These are phyloP conservation scores for Silybum marianum DNA, from an alignment of 129 eudicot genomes.

Conservation along the genomic window DNA sequence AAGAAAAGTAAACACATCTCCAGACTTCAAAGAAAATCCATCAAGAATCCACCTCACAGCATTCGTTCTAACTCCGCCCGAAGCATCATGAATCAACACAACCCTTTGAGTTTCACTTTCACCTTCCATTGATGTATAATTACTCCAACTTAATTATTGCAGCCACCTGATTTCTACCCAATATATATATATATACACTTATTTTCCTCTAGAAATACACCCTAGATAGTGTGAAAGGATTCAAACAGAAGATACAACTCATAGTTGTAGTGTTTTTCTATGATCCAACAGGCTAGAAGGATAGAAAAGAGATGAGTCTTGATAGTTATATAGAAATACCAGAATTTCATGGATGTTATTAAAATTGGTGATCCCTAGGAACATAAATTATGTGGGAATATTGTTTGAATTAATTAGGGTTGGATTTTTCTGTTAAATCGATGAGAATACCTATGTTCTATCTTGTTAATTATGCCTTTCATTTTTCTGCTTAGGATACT, in stretches of 20 bases:
- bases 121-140: slow-evolving; percentile 29
- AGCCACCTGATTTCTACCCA: not conserved
- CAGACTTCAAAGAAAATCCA: slow-evolving; percentile 41
- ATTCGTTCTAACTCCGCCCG: slow-evolving; percentile 25
- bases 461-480: slow-evolving; percentile 19
- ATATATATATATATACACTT: not conserved
- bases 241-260: slow-evolving; percentile 23
- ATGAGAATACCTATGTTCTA: slow-evolving; percentile 28
- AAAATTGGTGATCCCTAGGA: slow-evolving; percentile 16
- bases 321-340: slow-evolving; percentile 13
- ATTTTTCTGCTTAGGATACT: slow-evolving; percentile 23
- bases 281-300: not conserved
- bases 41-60: slow-evolving; percentile 41
- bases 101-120: slow-evolving; percentile 40
- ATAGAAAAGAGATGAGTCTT: not conserved
- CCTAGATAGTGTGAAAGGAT: not conserved
- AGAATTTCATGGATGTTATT: not conserved
- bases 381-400: not conserved
- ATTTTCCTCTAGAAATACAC: not conserved
- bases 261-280: slow-evolving; percentile 4
- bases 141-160: not conserved
- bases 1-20: slow-evolving; percentile 42
- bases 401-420: slow-evolving; percentile 25
- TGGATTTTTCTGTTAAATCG: slow-evolving; percentile 2
- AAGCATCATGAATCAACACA: slow-evolving; percentile 50